phyloP scores from a whole-genome alignment of 306 rosid genomes.

The Canavalia ensiformis region DNA sequence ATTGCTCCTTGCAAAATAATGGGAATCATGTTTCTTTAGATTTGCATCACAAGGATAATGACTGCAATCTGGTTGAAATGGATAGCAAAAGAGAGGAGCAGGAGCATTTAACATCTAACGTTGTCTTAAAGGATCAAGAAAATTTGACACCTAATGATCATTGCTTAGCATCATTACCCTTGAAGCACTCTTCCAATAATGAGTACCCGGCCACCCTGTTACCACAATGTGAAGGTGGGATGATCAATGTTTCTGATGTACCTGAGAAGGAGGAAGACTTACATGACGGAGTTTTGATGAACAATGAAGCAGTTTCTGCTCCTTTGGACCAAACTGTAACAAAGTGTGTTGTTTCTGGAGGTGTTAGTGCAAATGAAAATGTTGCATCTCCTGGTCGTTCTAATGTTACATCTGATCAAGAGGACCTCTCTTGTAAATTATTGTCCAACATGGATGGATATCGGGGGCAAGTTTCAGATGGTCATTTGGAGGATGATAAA shows the following conservation, averaged over 20 bases:
- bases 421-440: slow-evolving; percentile 61
- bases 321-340: slow-evolving; percentile 56
- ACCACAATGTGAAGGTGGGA: slow-evolving; percentile 61
- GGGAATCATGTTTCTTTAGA: slow-evolving; percentile 46
- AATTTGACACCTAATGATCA: slow-evolving; percentile 53
- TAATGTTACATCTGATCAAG: slow-evolving; percentile 72
- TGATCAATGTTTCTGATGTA: slow-evolving; percentile 56
- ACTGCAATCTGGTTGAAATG: slow-evolving; percentile 52
- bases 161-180: slow-evolving; percentile 46
- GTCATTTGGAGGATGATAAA: slow-evolving; percentile 62
- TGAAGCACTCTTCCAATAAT: slow-evolving; percentile 45
- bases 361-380: slow-evolving; percentile 54
- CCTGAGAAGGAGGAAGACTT: slow-evolving; percentile 66
- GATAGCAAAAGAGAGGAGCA: slow-evolving; percentile 57
- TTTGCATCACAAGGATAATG: slow-evolving; percentile 60
- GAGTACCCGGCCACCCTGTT: slow-evolving; percentile 33
- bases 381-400: slow-evolving; percentile 68
- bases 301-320: slow-evolving; percentile 56
- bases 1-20: slow-evolving; percentile 55
- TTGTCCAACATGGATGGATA: slow-evolving; percentile 54
- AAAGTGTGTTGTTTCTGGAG: slow-evolving; percentile 55
- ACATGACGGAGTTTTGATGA: slow-evolving; percentile 63
- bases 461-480: slow-evolving; percentile 51
- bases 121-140: slow-evolving; percentile 52
- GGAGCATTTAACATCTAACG: slow-evolving; percentile 50